Base-by-base conservation (phyloP, 805 yeast species). In the Maudiozyma saulgeensis region DNA sequence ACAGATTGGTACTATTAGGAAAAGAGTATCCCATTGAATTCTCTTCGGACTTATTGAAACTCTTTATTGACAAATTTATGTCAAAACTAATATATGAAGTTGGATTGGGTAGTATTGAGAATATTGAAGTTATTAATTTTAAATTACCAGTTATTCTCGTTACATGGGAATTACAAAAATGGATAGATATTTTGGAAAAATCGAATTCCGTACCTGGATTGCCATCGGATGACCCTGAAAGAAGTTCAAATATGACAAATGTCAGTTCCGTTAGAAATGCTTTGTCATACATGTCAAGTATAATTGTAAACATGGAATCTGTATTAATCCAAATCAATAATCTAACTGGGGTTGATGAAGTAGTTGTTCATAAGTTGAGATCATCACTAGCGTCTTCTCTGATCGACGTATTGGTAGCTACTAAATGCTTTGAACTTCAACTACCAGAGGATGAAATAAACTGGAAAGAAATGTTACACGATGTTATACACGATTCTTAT, bases 81-180 rank as follows among this genome's bases (percentile, higher is more conserved):
- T 37, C 47, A 4, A 46, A 42, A 21, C 43, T 64, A 8, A 56
- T 62, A 15, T 25, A 38, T 15, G 45, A 50, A 4, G 25, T 51
- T 15, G 51, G 49, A 12, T 18, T 31, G 12, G 42, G 53, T 18
- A 48, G 55, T 32, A 21, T 26, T 3, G 57, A 56, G 6, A 47
- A 57, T 9, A 32, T 55, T 2, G 31, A 46, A 26, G 47, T 50
- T n/a, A 49, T 62, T 18, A 52, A 62, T 48, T 61, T 64, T 41
- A 63, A 56, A 44, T 25, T 64, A 35, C 51, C 65, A 19, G 55
- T 61, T 1, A 41, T 63, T 21, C 39, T 60, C 12, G 59, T 55
- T 15, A 52, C 63, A 8, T 62, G 68, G 66, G 54, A 59, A 43
- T 44, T 64, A 40, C 61, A 62, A 39, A 56, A 55, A 44, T 65